Evolutionary conservation across 306 rosid species (phyloP), one percentile per base, ranked within the genome.

Genomic region (Pyrus communis): DNA sequence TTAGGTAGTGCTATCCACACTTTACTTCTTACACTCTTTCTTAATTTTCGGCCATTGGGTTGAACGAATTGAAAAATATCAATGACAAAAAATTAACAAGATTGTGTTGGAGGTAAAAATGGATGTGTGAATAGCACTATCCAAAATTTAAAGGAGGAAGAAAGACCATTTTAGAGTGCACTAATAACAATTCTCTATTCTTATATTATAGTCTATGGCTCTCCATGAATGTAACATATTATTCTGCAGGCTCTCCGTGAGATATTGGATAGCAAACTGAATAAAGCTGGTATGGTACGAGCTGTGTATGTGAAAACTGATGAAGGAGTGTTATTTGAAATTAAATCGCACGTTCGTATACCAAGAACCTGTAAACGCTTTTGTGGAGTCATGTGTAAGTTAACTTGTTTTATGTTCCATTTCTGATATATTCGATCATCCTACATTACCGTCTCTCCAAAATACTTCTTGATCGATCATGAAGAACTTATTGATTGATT

Each of bases 271-370:
- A 80, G 85, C 65, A 82, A 75, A 28, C 85, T 80, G 67, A 83
- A 77, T 45, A 86, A 86, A 83, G 70, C 67, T 55, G 89, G 85
- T 68, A 59, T 82, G 80, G 68, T 82, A 13, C 81, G 71, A 31
- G 77, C 83, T 52, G 78, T 86, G 68, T 85, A 77, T 28, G 83
- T 82, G 49, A 85, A 66, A 82, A 82, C 74, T 23, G 82, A 85
- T 68, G n/a, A 78, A 54, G 85, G 79, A 57, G 70, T 49, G 15
- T 5, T 80, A n/a, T 82, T 86, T 73, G 88, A 85, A 76, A 65
- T 85, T 64, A 82, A 76, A 67, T 84, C 88, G 19, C 80, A 79
- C 74, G 88, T 75, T 76, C 76, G 82, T 7, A 70, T 85, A 38
- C 86, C 82, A 38, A 71, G 84, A 70, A 79, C 80, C 3, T 79